Evolutionary conservation across 2,329 filamentous ascomycete species (phyloP).

Genomic region (Botrytis tulipae): DNA sequence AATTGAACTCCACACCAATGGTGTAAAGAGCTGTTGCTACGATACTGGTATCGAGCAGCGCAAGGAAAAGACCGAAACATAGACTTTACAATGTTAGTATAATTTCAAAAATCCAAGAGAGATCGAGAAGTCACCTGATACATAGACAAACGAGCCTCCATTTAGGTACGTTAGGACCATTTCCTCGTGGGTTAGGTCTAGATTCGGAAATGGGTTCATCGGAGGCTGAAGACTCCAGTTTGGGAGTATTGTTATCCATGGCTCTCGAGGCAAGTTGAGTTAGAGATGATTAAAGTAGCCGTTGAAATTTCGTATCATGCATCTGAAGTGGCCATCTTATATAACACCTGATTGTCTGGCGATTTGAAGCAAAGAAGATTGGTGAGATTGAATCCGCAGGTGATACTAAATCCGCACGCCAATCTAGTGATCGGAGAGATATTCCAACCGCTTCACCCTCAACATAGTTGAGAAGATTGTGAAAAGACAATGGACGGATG

Average conservation of each 20-base stretch:
- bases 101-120: background rate
- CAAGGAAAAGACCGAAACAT: conserved; percentile 54
- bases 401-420: background rate
- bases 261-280: background rate
- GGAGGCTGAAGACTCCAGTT: background rate
- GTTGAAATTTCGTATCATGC: background rate
- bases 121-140: background rate
- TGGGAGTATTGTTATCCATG: background rate
- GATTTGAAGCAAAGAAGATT: background rate
- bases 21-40: conserved; percentile 57
- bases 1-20: conserved; percentile 52
- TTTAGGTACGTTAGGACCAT: background rate
- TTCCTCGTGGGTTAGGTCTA: background rate
- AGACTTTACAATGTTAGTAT: conserved; percentile 40
- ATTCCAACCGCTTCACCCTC: background rate
- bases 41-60: conserved; percentile 60
- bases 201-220: background rate
- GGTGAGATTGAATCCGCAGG: background rate
- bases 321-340: background rate
- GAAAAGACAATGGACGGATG: background rate
- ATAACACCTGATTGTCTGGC: background rate
- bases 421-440: background rate
- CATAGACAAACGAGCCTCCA: background rate
- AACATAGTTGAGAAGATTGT: background rate
- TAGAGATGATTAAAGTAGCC: background rate